Conservation (phyloP, 306 rosid genomes). For the Medicago ruthenica region DNA sequence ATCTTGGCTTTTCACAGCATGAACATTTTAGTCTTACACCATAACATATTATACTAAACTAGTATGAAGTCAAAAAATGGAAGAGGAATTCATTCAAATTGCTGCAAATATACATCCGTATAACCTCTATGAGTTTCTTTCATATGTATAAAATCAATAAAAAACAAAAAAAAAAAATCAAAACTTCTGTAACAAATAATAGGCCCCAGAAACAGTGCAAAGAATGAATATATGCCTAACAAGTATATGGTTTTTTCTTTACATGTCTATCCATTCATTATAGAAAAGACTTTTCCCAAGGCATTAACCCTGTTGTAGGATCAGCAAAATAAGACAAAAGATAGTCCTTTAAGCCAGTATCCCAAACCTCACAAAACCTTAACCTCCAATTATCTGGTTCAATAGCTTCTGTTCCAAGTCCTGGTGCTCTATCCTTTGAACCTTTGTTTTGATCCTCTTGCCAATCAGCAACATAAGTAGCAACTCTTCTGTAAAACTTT, state of each 20-base stretch:
- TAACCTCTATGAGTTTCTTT: slow-evolving; percentile 47
- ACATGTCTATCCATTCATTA: slow-evolving; percentile 47
- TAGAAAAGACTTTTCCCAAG: slow-evolving; percentile 71
- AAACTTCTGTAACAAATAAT: slow-evolving; percentile 45
- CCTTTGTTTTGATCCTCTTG: slow-evolving; percentile 84
- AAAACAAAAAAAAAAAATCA: slow-evolving; percentile 34
- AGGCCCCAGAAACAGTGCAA: slow-evolving; percentile 46
- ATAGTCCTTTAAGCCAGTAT: slow-evolving; percentile 80
- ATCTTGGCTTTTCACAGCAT: not conserved
- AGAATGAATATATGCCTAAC: slow-evolving; percentile 53
- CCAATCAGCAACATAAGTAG: slow-evolving; percentile 98
- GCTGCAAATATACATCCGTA: slow-evolving; percentile 61
- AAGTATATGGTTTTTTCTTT: slow-evolving; percentile 57
- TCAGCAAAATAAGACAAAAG: slow-evolving; percentile 68
- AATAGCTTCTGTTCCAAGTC: slow-evolving; percentile 85
- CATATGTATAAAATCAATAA: slow-evolving; percentile 45
- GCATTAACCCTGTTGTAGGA: slow-evolving; percentile 70
- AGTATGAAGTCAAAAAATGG: slow-evolving; percentile 7
- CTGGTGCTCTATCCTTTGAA: slow-evolving; percentile 96
- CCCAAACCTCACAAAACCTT: slow-evolving; percentile 92
- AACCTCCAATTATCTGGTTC: slow-evolving; percentile 85
- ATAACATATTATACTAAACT: not conserved
- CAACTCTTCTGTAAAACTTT: slow-evolving; percentile 90
- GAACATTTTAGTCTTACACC: no score
- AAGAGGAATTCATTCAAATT: slow-evolving; percentile 46